Evolutionary conservation across 2,329 filamentous ascomycete genomes (phyloP), one percentile per base, ranked within the genome.

Genomic region (Cladobotryum protrusum): DNA sequence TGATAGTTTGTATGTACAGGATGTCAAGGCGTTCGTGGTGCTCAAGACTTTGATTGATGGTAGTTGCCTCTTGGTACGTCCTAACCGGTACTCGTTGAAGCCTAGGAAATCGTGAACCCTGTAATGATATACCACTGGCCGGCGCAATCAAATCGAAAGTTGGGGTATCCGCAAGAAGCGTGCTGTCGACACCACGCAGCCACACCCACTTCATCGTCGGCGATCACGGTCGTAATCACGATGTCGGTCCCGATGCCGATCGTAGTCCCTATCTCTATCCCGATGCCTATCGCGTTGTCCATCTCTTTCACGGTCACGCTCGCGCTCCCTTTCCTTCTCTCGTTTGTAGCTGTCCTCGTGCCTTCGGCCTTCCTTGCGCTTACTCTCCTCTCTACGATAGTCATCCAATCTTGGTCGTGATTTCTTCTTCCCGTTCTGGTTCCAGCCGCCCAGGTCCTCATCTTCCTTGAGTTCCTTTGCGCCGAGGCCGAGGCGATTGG

Each of bases 401-500:
- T 81, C 76, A 19, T 76, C 69, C 12, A 81, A 61, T 39, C 73
- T 68, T 12, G 74, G 74, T 9, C 72, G 56, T 45, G 69, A 62
- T 56, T 71, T 74, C 52, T 74, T 74, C 60, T 79, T 78, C 50
- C 78, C 77, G 49, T 81, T 82, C 52, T 86, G 87, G 12, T 90
- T 86, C 88, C 88, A 95, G 1, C 81, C 85, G 1, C 87, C 89
- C 15, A 95, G 71, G 58, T 95, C 88, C 54, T 88, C 78, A 18
- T 74, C 79, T 35, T 77, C 81, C 43, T 86, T 82, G 14, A 89
- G 77, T 61, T 89, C 83, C 63, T 92, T 96, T 11, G 91, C 91
- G 3, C 92, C 93, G 7, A 97, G 85, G 0, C 93, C 93, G 9
- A 97, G 74, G 49, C 95, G 78, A 52, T 89, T 89, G 14, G 89